Percentiles rank a stretch among this genome's conserved stretches.
Conservation (phyloP, 1,284 basidiomycete species). For the Cutaneotrichosporon sp. region DNA sequence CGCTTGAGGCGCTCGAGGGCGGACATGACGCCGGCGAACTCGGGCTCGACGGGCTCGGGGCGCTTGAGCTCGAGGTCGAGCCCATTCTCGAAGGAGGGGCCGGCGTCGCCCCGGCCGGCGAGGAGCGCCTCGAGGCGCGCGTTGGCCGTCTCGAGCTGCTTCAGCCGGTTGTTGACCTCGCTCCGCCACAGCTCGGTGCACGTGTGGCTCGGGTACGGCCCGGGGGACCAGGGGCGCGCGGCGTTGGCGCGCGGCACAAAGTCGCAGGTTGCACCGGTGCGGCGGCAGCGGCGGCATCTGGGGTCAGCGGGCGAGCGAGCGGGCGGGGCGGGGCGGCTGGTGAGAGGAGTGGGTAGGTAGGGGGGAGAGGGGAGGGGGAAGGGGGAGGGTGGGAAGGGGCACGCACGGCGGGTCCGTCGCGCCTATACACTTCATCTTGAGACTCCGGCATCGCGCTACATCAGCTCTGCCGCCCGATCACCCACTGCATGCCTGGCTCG, state of each 20-base stretch:
- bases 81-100: background rate
- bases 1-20: slow-evolving; percentile 21
- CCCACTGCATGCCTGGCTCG: slow-evolving; percentile 30
- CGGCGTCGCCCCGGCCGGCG: background rate
- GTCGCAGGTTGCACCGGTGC: slow-evolving; percentile 25
- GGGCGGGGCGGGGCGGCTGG: no score
- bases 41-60: background rate
- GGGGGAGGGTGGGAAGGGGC: no score
- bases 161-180: slow-evolving; percentile 24
- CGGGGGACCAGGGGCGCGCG: slow-evolving; percentile 21
- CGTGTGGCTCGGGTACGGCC: slow-evolving; percentile 24
- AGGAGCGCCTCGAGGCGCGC: slow-evolving; percentile 19
- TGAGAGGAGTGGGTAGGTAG: background rate
- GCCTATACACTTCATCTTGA: slow-evolving; percentile 33
- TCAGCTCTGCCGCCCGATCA: no score
- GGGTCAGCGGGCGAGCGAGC: no score
- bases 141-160: slow-evolving; percentile 23
- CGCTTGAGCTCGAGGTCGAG: slow-evolving; percentile 16
- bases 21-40: slow-evolving; percentile 15
- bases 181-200: slow-evolving; percentile 30
- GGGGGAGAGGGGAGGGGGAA: background rate
- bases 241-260: slow-evolving; percentile 30
- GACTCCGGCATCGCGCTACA: slow-evolving; percentile 24
- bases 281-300: slow-evolving; percentile 25
- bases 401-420: slow-evolving; percentile 27